Conservation (phyloP, 345 rosid species). For the Turritis glabra region DNA sequence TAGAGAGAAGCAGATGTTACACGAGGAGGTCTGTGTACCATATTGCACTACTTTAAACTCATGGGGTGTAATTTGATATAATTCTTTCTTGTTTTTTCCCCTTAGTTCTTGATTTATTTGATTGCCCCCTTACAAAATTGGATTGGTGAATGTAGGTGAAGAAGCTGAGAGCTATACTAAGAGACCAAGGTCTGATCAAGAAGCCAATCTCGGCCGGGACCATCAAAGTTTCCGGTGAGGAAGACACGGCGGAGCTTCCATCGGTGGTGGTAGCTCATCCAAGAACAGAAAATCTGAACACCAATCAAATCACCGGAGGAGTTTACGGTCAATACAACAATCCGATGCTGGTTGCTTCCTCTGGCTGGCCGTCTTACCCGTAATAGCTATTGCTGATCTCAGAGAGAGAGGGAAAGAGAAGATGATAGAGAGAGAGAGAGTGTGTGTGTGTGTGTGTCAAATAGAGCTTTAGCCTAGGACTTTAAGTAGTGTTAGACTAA, state of each 20-base stretch:
- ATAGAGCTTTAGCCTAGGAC: constrained; percentile 12
- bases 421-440: neutral
- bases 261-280: constrained; percentile 27
- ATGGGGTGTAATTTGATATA: neutral
- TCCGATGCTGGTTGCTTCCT: constrained; percentile 25
- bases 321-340: constrained; percentile 31
- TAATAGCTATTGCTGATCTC: neutral
- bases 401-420: neutral
- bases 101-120: neutral
- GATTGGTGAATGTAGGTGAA: constrained; percentile 24
- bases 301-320: neutral
- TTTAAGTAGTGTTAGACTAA: constrained; percentile 19
- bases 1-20: constrained; percentile 73
- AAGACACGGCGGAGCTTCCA: constrained; percentile 26
- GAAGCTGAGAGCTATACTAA: constrained; percentile 33
- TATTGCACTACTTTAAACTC: neutral
- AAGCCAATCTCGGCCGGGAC: neutral
- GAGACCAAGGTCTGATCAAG: constrained; percentile 29
- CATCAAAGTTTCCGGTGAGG: constrained; percentile 3
- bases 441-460: neutral
- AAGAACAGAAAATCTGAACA: constrained; percentile 25
- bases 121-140: neutral
- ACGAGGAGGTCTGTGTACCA: constrained; percentile 64
- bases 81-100: neutral
- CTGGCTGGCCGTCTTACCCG: constrained; percentile 33